These are phyloP conservation scores for Alopecurus myosuroides DNA, from an alignment of 176 grass and related monocot species.

Conservation along the genomic window DNA sequence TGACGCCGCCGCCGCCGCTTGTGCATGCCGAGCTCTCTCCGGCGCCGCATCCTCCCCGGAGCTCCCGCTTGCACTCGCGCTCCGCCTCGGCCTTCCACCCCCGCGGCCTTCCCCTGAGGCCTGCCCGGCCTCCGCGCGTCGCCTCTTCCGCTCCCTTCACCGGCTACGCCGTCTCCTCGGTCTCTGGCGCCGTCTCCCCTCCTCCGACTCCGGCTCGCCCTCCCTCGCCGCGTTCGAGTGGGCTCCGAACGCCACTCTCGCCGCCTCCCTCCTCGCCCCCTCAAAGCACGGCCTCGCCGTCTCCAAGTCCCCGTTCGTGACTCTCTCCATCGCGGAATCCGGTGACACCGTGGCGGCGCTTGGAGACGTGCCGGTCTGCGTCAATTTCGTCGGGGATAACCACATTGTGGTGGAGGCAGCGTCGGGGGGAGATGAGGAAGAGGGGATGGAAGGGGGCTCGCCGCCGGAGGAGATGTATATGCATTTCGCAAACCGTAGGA, in stretches of 20 bases:
- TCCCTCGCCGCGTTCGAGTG: constrained; percentile 63
- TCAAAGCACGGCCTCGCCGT: constrained; percentile 1
- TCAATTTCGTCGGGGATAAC: constrained; percentile 56
- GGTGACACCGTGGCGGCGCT: constrained; percentile 42
- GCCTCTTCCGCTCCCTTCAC: constrained; percentile 33
- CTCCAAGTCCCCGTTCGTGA: constrained; percentile 47
- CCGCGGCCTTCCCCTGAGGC: background rate
- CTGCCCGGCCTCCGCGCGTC: constrained; percentile 18
- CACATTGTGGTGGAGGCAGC: constrained; percentile 50
- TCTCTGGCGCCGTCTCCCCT: constrained; percentile 49
- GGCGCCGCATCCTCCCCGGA: constrained; percentile 39
- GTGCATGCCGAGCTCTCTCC: constrained; percentile 33
- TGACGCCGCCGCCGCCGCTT: constrained; percentile 33
- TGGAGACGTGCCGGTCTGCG: constrained; percentile 35
- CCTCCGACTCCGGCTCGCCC: background rate
- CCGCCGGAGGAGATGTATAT: constrained; percentile 62
- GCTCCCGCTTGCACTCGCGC: constrained; percentile 36
- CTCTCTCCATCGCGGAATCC: constrained; percentile 31
- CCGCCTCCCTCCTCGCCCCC: constrained; percentile 42
- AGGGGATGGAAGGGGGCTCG: constrained; percentile 33
- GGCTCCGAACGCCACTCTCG: constrained; percentile 40
- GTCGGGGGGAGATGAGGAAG: constrained; percentile 19
- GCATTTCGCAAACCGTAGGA: constrained; percentile 67
- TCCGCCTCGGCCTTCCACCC: constrained; percentile 33
- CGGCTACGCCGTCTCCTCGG: constrained; percentile 46